Conservation (phyloP, 2,329 filamentous ascomycete species). For the Chaetomiaceae sp. region DNA sequence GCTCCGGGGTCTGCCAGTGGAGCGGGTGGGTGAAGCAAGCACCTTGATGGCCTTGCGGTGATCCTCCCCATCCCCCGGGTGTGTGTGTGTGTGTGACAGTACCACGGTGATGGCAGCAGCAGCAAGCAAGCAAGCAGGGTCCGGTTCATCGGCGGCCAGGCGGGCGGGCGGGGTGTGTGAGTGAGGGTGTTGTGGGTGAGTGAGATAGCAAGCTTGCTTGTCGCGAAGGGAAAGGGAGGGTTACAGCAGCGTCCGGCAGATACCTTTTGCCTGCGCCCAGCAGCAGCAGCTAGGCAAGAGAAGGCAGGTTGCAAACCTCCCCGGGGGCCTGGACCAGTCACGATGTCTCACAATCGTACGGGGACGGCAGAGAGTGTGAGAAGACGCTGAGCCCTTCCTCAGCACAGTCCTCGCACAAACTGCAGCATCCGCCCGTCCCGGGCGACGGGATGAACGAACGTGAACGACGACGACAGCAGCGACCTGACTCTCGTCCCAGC, state of each 20-base stretch:
- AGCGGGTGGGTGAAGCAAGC: too few species aligned
- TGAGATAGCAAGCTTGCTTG: not conserved
- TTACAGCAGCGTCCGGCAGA: not conserved
- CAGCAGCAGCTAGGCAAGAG: not conserved
- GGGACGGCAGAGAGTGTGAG: not conserved
- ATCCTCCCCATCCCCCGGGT: too few species aligned
- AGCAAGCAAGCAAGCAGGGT: too few species aligned
- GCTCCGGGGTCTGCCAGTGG: too few species aligned
- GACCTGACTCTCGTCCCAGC: not conserved
- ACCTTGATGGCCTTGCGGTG: too few species aligned
- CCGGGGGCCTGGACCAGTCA: not conserved
- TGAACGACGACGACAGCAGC: not conserved
- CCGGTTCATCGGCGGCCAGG: too few species aligned
- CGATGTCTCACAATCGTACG: conserved; percentile 5
- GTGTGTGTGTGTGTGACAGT: not conserved
- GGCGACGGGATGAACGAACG: not conserved
- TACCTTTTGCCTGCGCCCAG: not conserved
- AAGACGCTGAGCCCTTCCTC: too few species aligned
- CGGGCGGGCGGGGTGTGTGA: too few species aligned
- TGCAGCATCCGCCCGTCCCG: not conserved
- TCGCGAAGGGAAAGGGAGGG: not conserved
- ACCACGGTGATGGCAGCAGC: not conserved
- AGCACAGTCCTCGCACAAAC: too few species aligned
- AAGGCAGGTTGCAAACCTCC: not conserved
- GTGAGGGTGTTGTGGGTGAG: too few species aligned